Conservation (phyloP, 805 yeast species). For the Kluyveromyces siamensis region DNA sequence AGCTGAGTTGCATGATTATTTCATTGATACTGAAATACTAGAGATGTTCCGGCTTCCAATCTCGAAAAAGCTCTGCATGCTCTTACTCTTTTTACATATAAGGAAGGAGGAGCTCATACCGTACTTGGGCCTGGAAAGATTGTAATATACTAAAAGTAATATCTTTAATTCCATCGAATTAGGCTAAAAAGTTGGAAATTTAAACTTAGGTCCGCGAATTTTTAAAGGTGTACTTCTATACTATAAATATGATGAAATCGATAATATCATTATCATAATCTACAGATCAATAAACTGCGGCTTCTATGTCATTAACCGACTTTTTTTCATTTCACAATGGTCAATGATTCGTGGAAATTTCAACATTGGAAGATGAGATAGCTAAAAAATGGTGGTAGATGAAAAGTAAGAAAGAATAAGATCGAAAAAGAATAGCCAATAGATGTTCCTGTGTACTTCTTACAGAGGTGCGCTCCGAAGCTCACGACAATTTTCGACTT, state of each 20-base stretch:
- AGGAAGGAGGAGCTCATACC: no score
- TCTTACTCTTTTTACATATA: no score
- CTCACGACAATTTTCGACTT: slow-evolving; percentile 8
- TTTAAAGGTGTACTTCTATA: no score
- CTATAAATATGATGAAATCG: no score
- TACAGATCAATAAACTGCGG: no score
- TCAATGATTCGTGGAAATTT: neutral
- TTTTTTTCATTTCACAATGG: neutral
- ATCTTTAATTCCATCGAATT: neutral
- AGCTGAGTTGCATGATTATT: neutral
- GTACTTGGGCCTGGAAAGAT: neutral
- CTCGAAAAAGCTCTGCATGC: neutral
- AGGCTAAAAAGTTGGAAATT: neutral
- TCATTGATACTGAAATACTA: neutral
- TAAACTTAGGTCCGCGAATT: no score
- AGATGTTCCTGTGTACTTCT: neutral
- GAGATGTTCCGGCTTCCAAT: neutral
- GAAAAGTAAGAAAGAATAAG: neutral
- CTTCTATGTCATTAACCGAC: neutral
- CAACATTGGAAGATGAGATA: neutral
- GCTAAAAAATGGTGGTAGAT: neutral
- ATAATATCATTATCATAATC: no score
- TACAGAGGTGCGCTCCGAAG: neutral
- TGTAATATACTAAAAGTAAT: neutral
- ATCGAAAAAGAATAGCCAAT: no score